Evolutionary conservation across 495 filamentous ascomycete genomes (phyloP).

Genomic region (Podospora pseudocomata): DNA sequence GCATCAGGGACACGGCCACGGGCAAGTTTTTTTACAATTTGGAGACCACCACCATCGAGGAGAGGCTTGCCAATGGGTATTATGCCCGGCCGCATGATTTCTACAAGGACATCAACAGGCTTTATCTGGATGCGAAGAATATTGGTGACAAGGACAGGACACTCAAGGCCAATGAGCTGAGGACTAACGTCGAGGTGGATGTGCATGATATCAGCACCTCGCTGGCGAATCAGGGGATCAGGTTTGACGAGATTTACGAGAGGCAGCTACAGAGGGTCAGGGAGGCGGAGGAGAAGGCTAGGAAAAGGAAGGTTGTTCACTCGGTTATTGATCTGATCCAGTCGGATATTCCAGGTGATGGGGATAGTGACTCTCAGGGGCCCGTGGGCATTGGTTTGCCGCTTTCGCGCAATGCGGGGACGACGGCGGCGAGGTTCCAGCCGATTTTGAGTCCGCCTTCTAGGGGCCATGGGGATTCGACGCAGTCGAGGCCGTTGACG

Average conservation of each 20-base stretch:
- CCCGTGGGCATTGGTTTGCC: conserved; percentile 60
- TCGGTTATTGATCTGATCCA: conserved; percentile 37
- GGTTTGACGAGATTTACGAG: conserved; percentile 57
- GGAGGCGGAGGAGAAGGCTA: conserved; percentile 58
- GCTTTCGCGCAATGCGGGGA: conserved; percentile 45
- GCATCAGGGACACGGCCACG: conserved; percentile 63
- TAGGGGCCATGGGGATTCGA: conserved; percentile 49
- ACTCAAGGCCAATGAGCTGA: conserved; percentile 82
- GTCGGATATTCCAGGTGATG: conserved; percentile 33
- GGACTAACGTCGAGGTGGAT: conserved; percentile 89
- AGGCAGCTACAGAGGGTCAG: conserved; percentile 69
- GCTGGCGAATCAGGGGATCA: conserved; percentile 42
- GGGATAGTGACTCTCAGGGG: conserved; percentile 43
- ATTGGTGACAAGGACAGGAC: conserved; percentile 71
- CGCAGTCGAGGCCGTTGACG: conserved; percentile 47
- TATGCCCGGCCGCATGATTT: conserved; percentile 89
- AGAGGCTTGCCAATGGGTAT: conserved; percentile 88
- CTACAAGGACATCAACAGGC: conserved; percentile 72
- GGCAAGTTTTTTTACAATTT: conserved; percentile 91
- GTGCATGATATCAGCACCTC: conserved; percentile 64
- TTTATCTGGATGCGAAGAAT: conserved; percentile 77
- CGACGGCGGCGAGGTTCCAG: conserved; percentile 46
- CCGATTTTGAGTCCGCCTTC: conserved; percentile 46
- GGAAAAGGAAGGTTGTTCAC: conserved; percentile 51
- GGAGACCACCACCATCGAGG: conserved; percentile 89